Base-by-base conservation (phyloP, 2,329 filamentous ascomycete species). In the Bipolaris victoriae region DNA sequence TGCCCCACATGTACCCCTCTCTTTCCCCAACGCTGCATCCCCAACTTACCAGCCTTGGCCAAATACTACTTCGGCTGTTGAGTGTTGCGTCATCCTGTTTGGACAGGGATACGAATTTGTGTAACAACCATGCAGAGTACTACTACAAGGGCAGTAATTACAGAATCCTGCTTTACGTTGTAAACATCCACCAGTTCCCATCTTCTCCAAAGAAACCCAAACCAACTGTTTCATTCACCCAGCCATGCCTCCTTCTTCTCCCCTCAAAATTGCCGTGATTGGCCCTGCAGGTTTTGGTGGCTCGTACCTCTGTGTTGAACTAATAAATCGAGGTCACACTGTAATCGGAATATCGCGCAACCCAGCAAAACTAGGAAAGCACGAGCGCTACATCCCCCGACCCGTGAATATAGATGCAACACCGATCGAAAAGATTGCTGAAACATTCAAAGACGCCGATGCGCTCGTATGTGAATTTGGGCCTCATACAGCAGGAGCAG, bases 281-380 rank as follows among this genome's bases (percentile, higher is more conserved):
- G 74, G 74, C 1, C 68, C 72, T 3, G 64, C 73, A 33, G 74
- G 73, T 9, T 76, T 75, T 40, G 69, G 70, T 1, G 74, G 74
- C 13, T 76, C 73, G 1, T 69, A 75, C 50, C 65, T 75, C 9
- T 64, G 58, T 20, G 67, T 72, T 7, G 74, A 76, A 44, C 67
- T 76, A 3, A 58, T 77, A 0, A 70, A 68, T 31, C 68, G 73
- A 33, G 73, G 73, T 5, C 71, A 77, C 40, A 67, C 64, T 5
- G 71, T 77, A 5, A 62, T 74, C 10, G 73, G 74, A 1, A 64
- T 76, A 18, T 75, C 74, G 15, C 72, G 73, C 22, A 66, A 63
- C 39, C 74, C 73, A 0, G 49, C 69, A 13, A 74, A 71, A 37
- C 49, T 76, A 1, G 73, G 74, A 1, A 65, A 62, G 18, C 73